These are phyloP conservation scores for Phtheirospermum japonicum DNA, from an alignment of 257 asterid genomes.

Conservation along the genomic window DNA sequence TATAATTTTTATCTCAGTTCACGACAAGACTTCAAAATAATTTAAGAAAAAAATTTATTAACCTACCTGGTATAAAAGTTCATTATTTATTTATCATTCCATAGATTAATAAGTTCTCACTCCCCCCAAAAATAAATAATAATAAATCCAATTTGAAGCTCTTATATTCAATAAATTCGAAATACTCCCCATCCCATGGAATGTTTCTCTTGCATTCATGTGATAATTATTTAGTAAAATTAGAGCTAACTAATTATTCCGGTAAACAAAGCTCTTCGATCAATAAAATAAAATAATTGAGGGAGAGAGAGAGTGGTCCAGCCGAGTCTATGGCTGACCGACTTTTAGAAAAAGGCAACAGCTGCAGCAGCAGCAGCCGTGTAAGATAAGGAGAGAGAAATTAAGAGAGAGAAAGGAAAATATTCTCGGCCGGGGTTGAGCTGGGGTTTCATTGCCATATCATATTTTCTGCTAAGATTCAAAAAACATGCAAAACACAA, in stretches of 20 bases:
- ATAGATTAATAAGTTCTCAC: too few relatives aligned
- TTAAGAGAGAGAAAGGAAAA: constrained; percentile 23
- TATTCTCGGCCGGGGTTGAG: constrained; percentile 31
- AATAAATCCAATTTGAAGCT: too few relatives aligned
- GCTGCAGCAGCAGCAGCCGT: constrained; percentile 37
- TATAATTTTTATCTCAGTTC: too few relatives aligned
- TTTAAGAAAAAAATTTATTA: too few relatives aligned
- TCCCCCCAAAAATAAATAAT: too few relatives aligned
- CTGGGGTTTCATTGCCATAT: constrained; percentile 39
- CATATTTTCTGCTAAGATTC: constrained; percentile 47
- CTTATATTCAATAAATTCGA: too few relatives aligned
- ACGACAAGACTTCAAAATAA: too few relatives aligned
- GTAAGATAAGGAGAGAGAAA: constrained; percentile 34
- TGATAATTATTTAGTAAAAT: neutral
- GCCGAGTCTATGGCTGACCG: constrained; percentile 77
- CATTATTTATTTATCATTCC: too few relatives aligned
- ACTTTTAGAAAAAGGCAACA: constrained; percentile 38
- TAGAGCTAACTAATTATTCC: neutral
- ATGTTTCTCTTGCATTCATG: neutral
- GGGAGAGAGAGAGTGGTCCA: constrained; percentile 63
- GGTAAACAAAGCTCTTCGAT: neutral
- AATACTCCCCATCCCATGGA: neutral
- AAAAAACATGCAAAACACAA: constrained; percentile 38
- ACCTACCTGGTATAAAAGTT: too few relatives aligned
- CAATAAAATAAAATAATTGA: neutral